Evolutionary conservation across 2,329 filamentous ascomycete species (phyloP), one percentile per base, ranked within the genome.

Genomic region (Colletotrichum melonis): DNA sequence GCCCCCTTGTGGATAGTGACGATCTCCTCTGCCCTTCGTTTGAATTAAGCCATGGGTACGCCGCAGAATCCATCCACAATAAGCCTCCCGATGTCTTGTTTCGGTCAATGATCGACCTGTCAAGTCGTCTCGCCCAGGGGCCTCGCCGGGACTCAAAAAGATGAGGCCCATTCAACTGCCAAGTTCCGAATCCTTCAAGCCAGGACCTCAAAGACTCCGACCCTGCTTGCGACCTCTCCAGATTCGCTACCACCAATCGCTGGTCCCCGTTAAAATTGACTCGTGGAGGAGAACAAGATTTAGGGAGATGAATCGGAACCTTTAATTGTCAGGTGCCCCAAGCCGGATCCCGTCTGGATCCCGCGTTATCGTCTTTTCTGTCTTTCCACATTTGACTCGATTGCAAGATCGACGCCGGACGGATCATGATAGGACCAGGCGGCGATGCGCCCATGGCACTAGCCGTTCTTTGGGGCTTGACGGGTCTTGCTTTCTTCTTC

Each of bases 391-490:
- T 56, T 35, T 35, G 59, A 56, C 49, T 38, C 56, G 38, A 12
- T 22, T 69, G 54, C 26, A 55, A 69, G 59, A 56, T 60, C 59
- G 11, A 56, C 54, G 67, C 68, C 26, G 9, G 24, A 49, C 42
- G 7, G 42, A 49, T 60, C n/a, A 74, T 74, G 72, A 72, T 74
- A n/a, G 63, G 55, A 55, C 72, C 63, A 49, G 72, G 72, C 38
- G 72, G 72, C 28, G 72, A 74, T 24, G 72, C 72, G 69, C 72
- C 72, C 46, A 72, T 74, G 68, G 64, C 60, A 22, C 69, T 74
- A 22, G 68, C 58, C 35, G 77, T 81, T 64, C 80, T 81, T 74
- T 81, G 80, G 80, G 54, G 74, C 14, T 35, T 81, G 59, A 77
- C 77, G 2, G 66, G 30, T 2, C 49, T 80, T 11, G 72, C 76